Evolutionary conservation across 805 yeast species (phyloP), one percentile per base, ranked within the genome.

Genomic region (Lachancea nothofagi): DNA sequence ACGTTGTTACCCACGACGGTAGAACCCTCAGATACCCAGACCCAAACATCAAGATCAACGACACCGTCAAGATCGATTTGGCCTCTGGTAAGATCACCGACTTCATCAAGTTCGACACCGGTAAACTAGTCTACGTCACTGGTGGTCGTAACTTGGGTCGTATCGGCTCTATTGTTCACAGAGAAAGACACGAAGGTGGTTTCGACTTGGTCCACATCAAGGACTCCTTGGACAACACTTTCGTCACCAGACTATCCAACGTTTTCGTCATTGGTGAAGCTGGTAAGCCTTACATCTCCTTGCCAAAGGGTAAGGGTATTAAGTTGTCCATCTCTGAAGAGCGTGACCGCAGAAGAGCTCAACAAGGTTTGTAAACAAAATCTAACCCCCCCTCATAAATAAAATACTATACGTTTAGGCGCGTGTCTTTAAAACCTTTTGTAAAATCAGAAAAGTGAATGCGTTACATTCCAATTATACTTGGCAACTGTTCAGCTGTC

Each of bases 21-120:
- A 89, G 98, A 82, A 90, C 98, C 68, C 75, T 90, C 78, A 89
- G 97, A 75, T 90, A 89, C 86, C 97, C 97, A 72, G 97, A 90
- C 69, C 98, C 98, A 74, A 71, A 74, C 60, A 80, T 90, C 82
- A 90, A 78, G 76, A 88, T 87, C 66, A 89, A 93, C 80, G 98
- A 90, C 77, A 85, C 97, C 60, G 96, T 90, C 67, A 89, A 89
- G 82, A 75, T 90, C 67, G 96, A 90, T 75, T 77, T 90, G 65
- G 95, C 90, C 60, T 72, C 96, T 56, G 97, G 97, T 71, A 90
- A 90, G 80, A 81, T 88, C 69, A 71, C 83, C 45, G 89, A 85
- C 56, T 85, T 72, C 75, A 78, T 90, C 72, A 83, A 83, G 73
- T 85, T 89, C 67, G 97, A 88, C 69, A 80, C 89, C 62, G 97